These are phyloP conservation scores for Starmerella ratchasimensis DNA, from an alignment of 805 yeast species.

Conservation along the genomic window DNA sequence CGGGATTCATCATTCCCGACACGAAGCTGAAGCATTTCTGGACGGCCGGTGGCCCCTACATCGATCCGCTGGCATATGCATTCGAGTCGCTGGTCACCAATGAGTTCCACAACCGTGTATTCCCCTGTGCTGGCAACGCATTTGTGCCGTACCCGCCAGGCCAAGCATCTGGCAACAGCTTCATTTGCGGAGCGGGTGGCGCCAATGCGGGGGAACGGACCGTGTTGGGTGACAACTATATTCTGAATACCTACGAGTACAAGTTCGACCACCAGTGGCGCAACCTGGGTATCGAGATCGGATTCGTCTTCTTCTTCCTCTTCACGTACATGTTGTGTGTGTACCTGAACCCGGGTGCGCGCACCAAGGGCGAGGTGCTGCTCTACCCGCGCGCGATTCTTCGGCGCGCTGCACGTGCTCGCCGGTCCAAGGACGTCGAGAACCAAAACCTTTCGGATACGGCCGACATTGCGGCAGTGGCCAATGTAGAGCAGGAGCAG, in stretches of 20 bases:
- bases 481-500: constrained; percentile 18
- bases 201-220: constrained; percentile 38
- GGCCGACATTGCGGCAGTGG: constrained; percentile 12
- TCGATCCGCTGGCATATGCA: constrained; percentile 44
- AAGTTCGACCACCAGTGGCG: constrained; percentile 58
- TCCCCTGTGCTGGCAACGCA: constrained; percentile 35
- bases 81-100: constrained; percentile 52
- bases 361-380: constrained; percentile 26
- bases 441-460: too few relatives aligned
- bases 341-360: constrained; percentile 23
- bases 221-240: constrained; percentile 49
- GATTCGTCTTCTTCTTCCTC: constrained; percentile 33
- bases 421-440: constrained; percentile 6
- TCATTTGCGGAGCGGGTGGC: constrained; percentile 52
- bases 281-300: constrained; percentile 56
- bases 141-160: constrained; percentile 35
- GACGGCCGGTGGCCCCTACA: constrained; percentile 53
- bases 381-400: constrained; percentile 19
- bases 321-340: constrained; percentile 26
- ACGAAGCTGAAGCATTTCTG: constrained; percentile 48
- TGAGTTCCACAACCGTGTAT: constrained; percentile 47
- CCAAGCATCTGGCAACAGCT: constrained; percentile 36
- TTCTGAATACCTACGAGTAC: constrained; percentile 38
- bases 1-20: constrained; percentile 50
- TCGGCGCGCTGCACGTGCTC: constrained; percentile 8